Base-by-base conservation (phyloP, 108 stramenopile genomes). In the Nitzschia inconspicua region DNA sequence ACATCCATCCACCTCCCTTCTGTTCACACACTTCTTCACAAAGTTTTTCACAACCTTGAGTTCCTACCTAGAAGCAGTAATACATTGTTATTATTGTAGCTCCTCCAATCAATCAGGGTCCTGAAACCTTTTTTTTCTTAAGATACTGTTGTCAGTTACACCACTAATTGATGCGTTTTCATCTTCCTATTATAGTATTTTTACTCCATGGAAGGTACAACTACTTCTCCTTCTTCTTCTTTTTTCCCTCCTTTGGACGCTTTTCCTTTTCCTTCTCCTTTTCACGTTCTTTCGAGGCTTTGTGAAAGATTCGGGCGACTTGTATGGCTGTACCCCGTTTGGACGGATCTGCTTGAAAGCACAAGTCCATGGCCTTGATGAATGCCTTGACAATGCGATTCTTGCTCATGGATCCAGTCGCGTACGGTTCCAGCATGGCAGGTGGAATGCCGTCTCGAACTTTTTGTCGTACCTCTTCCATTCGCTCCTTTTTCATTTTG, bases 261-360 rank as follows among this genome's bases (percentile, higher is more conserved):
- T 16, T 37, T 29, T 23, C 6, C 23, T 0, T 44, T 20, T 19
- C 7, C 49, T 36, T 58, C 39, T 14, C 30, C 26, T 28, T 29
- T 36, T 47, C 24, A 7, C 47, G 29, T 26, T 35, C 28, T 39
- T 31, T 0, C 63, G 68, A 48, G 2, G 52, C 67, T 31, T 55
- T 39, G 23, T 69, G 37, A 13, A 84, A 47, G 6, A 72, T 62
- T n/a, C 25, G 47, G 10, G 87, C 86, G 30, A 93, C 77, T 62
- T 90, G 72, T 7, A 70, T 60, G 39, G 86, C 78, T 41, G 80
- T 81, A 1, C 83, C 72, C 39, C 92, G 71, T 44, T 93, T 77
- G 43, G 71, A 26, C 11, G 85, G 84, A 63, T 82, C 69, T 1
- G 44, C 44, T 32, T 55, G 52, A 44, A 72, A 76, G 59, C 92